Evolutionary conservation across 2,329 filamentous ascomycete species (phyloP).

Genomic region (Neonectria coccinea): DNA sequence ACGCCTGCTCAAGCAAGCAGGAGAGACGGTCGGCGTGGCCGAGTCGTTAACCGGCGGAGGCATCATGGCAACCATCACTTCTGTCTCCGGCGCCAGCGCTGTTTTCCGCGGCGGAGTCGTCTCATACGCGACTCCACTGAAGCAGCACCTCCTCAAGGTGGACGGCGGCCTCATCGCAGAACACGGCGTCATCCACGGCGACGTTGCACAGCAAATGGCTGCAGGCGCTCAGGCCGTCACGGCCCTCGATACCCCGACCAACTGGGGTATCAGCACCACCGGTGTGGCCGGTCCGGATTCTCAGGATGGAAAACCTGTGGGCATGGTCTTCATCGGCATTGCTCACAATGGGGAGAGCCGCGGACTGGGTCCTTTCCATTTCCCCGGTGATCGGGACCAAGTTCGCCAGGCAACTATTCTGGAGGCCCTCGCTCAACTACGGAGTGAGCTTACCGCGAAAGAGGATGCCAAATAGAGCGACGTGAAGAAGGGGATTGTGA

Average conservation of each 20-base stretch:
- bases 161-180: conserved; percentile 25
- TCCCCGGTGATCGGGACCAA: conserved; percentile 25
- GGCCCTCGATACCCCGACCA: conserved; percentile 28
- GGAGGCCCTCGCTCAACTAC: conserved; percentile 25
- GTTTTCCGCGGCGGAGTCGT: conserved; percentile 51
- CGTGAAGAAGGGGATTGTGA: not conserved
- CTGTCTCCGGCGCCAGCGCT: conserved; percentile 46
- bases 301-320: conserved; percentile 32
- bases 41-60: conserved; percentile 50
- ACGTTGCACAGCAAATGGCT: conserved; percentile 41
- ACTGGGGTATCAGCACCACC: conserved; percentile 37
- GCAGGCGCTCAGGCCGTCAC: conserved; percentile 28
- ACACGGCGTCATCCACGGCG: conserved; percentile 29
- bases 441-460: not conserved
- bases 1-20: conserved; percentile 26
- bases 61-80: conserved; percentile 48
- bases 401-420: conserved; percentile 20
- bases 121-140: conserved; percentile 48
- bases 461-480: not conserved
- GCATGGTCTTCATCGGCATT: conserved; percentile 37
- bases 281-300: conserved; percentile 30
- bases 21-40: conserved; percentile 47
- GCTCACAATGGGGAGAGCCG: not conserved
- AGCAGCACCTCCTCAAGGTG: conserved; percentile 44
- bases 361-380: conserved; percentile 33